Conservation (phyloP, 192 early-diverging fungal genomes). For the Entophlyctis luteolus region DNA sequence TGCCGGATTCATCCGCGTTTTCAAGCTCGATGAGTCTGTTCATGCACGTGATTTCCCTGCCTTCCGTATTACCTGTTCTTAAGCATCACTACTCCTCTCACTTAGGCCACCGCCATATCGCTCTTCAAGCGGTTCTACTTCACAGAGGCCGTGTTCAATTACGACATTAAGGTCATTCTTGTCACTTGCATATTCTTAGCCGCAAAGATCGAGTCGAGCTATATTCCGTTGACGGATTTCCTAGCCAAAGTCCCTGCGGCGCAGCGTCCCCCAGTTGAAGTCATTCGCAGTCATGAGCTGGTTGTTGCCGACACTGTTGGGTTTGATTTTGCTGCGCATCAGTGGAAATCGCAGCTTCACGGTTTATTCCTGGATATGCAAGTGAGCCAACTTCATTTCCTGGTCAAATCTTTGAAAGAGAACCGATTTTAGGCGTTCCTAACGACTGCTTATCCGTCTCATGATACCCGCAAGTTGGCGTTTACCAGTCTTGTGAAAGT, state of each 20-base stretch:
- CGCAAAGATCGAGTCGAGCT: constrained; percentile 41
- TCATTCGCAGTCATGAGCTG: constrained; percentile 41
- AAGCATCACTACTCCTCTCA: not conserved
- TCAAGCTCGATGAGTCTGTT: constrained; percentile 37
- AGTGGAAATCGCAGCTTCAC: constrained; percentile 45
- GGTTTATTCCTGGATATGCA: constrained; percentile 50
- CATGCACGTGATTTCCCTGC: constrained; percentile 25
- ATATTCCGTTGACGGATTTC: constrained; percentile 37
- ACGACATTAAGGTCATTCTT: constrained; percentile 47
- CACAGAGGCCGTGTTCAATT: constrained; percentile 42
- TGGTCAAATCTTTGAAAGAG: not conserved
- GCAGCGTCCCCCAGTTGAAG: constrained; percentile 25
- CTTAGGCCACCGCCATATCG: constrained; percentile 44
- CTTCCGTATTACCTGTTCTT: constrained; percentile 6
- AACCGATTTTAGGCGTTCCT: constrained; percentile 12
- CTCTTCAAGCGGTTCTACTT: constrained; percentile 55
- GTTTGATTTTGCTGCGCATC: constrained; percentile 46
- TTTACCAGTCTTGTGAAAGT: constrained; percentile 19
- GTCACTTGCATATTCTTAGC: constrained; percentile 46
- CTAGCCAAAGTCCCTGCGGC: constrained; percentile 36
- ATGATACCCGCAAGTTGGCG: constrained; percentile 18
- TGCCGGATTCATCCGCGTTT: constrained; percentile 23
- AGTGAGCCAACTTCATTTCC: constrained; percentile 15
- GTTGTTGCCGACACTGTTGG: constrained; percentile 33
- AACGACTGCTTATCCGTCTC: constrained; percentile 5